Evolutionary conservation across 805 yeast species (phyloP).

Genomic region (Geotrichum ghanense): DNA sequence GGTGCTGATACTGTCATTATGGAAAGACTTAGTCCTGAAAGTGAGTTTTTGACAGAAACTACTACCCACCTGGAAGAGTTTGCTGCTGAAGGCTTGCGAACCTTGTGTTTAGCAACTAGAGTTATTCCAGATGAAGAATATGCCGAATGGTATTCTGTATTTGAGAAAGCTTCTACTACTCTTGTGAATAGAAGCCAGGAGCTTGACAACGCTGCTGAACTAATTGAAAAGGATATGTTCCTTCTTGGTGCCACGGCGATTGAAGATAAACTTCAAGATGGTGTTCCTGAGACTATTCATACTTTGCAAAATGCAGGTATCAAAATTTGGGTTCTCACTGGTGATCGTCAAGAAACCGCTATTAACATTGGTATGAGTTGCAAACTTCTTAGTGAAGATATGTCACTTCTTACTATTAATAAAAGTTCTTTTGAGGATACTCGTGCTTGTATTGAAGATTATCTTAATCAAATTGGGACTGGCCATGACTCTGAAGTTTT

Average conservation of each 20-base stretch:
- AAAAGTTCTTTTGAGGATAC: conserved; percentile 80
- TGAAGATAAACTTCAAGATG: conserved; percentile 95
- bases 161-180: conserved; percentile 74
- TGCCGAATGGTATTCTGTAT: conserved; percentile 49
- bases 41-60: conserved; percentile 76
- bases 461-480: conserved; percentile 31
- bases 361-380: conserved; percentile 98
- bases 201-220: conserved; percentile 80
- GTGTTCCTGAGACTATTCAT: conserved; percentile 95
- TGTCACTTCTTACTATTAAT: conserved; percentile 83
- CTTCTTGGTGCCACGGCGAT: conserved; percentile 96
- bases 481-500: conserved; percentile 53
- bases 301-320: conserved; percentile 94
- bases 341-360: conserved; percentile 98
- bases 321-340: conserved; percentile 95
- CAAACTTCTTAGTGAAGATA: conserved; percentile 84
- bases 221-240: conserved; percentile 69
- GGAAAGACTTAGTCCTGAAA: conserved; percentile 60
- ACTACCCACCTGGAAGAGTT: conserved; percentile 85
- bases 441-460: conserved; percentile 55
- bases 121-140: conserved; percentile 74
- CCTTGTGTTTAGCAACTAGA: conserved; percentile 83
- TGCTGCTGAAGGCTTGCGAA: conserved; percentile 92
- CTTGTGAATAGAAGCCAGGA: conserved; percentile 61
- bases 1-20: conserved; percentile 97